phyloP scores from a whole-genome alignment of 306 rosid species.

The Rosa lucieae region DNA sequence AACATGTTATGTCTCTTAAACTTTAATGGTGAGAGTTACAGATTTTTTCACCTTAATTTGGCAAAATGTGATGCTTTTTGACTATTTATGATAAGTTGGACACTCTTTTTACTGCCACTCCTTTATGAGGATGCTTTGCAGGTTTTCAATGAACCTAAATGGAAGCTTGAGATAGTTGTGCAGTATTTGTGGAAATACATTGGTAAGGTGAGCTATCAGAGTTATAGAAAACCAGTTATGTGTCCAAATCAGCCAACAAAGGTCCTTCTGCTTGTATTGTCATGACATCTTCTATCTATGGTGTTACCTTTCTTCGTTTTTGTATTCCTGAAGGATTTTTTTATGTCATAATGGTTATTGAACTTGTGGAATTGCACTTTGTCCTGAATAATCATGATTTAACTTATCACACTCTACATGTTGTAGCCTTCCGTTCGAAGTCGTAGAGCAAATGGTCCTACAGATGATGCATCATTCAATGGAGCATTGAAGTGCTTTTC shows the following conservation, averaged over 20 bases:
- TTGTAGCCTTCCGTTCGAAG: conserved; percentile 82
- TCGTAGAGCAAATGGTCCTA: conserved; percentile 49
- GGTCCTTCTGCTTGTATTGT: background rate
- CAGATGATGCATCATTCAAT: conserved; percentile 54
- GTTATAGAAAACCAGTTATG: background rate
- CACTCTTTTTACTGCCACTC: background rate
- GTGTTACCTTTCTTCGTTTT: background rate
- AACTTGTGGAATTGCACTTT: background rate
- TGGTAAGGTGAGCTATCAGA: conserved; percentile 49
- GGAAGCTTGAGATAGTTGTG: conserved; percentile 83
- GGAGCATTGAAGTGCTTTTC: conserved; percentile 76
- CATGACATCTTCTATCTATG: conserved; percentile 11
- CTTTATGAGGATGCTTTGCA: conserved; percentile 41
- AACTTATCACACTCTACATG: conserved; percentile 3
- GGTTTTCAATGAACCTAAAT: conserved; percentile 63
- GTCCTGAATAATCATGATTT: conserved; percentile 20
- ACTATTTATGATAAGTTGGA: background rate
- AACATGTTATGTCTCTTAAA: background rate
- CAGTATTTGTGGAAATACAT: conserved; percentile 80
- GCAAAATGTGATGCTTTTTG: background rate
- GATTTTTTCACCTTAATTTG: background rate
- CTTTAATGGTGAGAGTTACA: background rate
- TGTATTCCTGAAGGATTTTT: conserved; percentile 3
- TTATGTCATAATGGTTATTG: background rate
- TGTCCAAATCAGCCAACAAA: background rate